Percentiles rank a stretch among this genome's conserved stretches.
Evolutionary conservation across 306 rosid genomes (phyloP).

Genomic region (Gynostemma pentaphyllum): DNA sequence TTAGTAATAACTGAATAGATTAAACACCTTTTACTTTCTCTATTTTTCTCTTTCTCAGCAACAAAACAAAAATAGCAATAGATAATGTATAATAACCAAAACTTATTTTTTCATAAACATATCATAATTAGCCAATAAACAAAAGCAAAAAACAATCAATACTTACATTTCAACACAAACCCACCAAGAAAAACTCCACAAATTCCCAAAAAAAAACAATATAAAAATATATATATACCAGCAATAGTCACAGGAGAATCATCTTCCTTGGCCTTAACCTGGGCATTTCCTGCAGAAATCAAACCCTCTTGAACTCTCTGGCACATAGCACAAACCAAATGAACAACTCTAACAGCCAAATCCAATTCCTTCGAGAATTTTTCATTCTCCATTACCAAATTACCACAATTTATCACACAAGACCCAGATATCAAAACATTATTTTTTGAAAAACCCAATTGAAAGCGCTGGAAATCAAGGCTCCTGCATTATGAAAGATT

Average conservation of each 20-base stretch:
- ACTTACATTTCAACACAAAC: background rate
- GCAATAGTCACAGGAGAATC: slow-evolving; percentile 91
- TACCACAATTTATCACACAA: slow-evolving; percentile 10
- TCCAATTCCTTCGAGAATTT: slow-evolving; percentile 53
- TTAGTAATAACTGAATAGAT: background rate
- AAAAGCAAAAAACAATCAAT: background rate
- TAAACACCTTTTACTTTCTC: background rate
- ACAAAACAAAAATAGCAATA: background rate
- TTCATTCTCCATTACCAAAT: slow-evolving; percentile 38
- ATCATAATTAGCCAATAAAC: background rate
- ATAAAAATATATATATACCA: slow-evolving; percentile 25
- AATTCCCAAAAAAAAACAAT: background rate
- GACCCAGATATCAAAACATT: slow-evolving; percentile 17
- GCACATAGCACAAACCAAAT: slow-evolving; percentile 68
- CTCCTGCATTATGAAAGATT: slow-evolving; percentile 14
- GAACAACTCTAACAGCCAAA: slow-evolving; percentile 79
- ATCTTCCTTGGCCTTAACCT: slow-evolving; percentile 69
- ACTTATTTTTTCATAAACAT: background rate
- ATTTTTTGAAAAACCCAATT: slow-evolving; percentile 18
- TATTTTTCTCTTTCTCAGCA: background rate
- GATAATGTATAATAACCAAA: background rate
- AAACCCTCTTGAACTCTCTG: slow-evolving; percentile 63
- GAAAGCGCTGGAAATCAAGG: slow-evolving; percentile 8
- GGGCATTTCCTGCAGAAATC: slow-evolving; percentile 21
- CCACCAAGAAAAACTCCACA: background rate